Conservation (phyloP, 306 rosid species). For the Cicer cuneatum region DNA sequence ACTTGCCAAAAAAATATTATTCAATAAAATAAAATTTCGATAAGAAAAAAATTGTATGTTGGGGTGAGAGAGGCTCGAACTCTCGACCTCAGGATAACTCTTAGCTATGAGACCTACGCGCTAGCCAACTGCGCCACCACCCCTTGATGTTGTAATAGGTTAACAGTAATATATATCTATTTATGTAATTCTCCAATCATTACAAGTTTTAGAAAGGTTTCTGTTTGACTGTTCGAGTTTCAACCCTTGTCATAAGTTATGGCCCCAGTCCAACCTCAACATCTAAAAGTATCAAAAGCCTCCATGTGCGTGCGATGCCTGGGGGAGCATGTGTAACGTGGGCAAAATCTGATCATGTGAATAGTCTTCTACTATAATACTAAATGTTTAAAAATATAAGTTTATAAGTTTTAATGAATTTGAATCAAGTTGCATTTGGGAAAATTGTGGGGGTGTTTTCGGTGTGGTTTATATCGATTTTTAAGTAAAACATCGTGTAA, state of each 20-base stretch:
- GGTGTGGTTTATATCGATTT: too few relatives aligned
- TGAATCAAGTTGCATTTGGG: background rate
- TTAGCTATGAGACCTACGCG: slow-evolving; percentile 83
- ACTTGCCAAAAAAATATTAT: background rate
- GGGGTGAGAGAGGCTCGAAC: slow-evolving; percentile 84
- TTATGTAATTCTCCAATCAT: background rate
- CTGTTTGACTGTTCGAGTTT: background rate
- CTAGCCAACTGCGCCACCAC: slow-evolving; percentile 91
- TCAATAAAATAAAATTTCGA: too few relatives aligned
- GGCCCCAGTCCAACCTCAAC: slow-evolving; percentile 2
- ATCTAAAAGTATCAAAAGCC: background rate
- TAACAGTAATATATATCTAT: background rate
- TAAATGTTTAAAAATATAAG: background rate
- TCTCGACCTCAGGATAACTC: slow-evolving; percentile 78
- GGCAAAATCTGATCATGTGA: background rate
- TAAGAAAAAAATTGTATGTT: fast-evolving
- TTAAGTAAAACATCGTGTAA: too few relatives aligned
- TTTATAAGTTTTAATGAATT: slow-evolving; percentile 1
- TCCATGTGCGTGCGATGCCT: background rate
- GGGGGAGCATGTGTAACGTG: slow-evolving; percentile 11
- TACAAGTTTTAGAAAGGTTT: background rate
- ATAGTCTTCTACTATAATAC: background rate
- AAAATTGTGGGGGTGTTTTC: too few relatives aligned
- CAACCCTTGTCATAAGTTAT: background rate
- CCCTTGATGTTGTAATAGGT: background rate